Evolutionary conservation across 2,329 filamentous ascomycete genomes (phyloP).

Genomic region (Leptodontidium sp.): DNA sequence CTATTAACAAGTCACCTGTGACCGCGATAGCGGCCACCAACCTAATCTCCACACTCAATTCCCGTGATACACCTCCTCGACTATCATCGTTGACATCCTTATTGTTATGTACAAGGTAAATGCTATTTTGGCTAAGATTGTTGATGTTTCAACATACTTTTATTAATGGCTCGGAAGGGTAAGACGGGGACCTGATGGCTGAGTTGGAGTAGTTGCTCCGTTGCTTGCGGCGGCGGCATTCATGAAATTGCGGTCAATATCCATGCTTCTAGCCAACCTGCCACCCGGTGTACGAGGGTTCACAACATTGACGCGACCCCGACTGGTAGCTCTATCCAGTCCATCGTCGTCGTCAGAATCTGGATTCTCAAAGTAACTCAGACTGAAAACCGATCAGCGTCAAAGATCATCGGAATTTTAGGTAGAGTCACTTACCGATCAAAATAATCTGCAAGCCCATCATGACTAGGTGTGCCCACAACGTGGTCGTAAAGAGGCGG

Average conservation of each 20-base stretch:
- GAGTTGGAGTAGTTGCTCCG: conserved; percentile 5
- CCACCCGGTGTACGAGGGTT: conserved; percentile 47
- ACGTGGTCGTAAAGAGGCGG: conserved; percentile 74
- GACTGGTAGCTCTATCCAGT: conserved; percentile 34
- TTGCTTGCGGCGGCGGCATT: conserved; percentile 7
- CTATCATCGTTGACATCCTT: not conserved
- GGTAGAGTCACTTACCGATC: conserved; percentile 61
- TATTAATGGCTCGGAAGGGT: conserved; percentile 6
- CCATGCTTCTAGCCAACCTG: conserved; percentile 46
- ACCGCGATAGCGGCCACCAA: not conserved
- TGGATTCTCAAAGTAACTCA: conserved; percentile 43
- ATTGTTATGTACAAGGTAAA: conserved; percentile 10
- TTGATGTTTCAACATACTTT: not conserved
- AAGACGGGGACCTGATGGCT: not conserved
- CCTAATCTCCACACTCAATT: not conserved
- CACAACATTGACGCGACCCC: conserved; percentile 46
- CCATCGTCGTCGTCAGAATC: conserved; percentile 45
- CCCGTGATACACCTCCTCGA: conserved; percentile 6
- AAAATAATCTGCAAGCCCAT: conserved; percentile 75
- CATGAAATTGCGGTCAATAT: conserved; percentile 48
- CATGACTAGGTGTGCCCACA: conserved; percentile 59
- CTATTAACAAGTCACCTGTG: not conserved
- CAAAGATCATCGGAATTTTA: not conserved
- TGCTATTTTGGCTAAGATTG: not conserved
- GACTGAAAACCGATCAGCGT: conserved; percentile 33